Conservation (phyloP, 2,329 filamentous ascomycete genomes). For the Aspergillus transmontanensis region DNA sequence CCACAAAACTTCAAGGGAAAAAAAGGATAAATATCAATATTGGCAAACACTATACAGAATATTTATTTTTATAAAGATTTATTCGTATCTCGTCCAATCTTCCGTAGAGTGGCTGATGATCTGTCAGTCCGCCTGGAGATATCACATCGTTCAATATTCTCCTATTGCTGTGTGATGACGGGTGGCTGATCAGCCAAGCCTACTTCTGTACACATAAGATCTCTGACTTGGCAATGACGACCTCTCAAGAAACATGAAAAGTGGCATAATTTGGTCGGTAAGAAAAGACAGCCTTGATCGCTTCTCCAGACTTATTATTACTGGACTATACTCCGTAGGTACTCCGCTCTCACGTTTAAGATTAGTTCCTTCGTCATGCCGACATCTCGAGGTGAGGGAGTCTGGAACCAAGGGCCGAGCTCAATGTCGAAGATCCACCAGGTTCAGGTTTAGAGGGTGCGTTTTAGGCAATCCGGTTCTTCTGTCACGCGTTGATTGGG, state of each 20-base stretch:
- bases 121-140: constrained; percentile 18
- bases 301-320: background rate
- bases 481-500: constrained; percentile 3
- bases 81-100: background rate
- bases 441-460: constrained; percentile 1
- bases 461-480: constrained; percentile 14
- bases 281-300: background rate
- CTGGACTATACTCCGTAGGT: background rate
- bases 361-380: constrained; percentile 10
- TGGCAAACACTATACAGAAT: background rate
- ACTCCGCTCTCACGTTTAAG: constrained; percentile 1
- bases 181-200: constrained; percentile 19
- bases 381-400: constrained; percentile 8
- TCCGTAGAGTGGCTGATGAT: constrained; percentile 14
- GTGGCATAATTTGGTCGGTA: background rate
- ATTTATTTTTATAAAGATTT: background rate
- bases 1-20: background rate
- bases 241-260: background rate
- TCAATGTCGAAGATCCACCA: constrained; percentile 16
- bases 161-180: constrained; percentile 21
- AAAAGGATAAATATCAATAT: background rate
- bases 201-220: constrained; percentile 8
- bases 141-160: constrained; percentile 22
- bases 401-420: constrained; percentile 21
- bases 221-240: constrained; percentile 1